Evolutionary conservation across 2,329 filamentous ascomycete species (phyloP), one percentile per base, ranked within the genome.

Genomic region (Neofusicoccum laricinum): DNA sequence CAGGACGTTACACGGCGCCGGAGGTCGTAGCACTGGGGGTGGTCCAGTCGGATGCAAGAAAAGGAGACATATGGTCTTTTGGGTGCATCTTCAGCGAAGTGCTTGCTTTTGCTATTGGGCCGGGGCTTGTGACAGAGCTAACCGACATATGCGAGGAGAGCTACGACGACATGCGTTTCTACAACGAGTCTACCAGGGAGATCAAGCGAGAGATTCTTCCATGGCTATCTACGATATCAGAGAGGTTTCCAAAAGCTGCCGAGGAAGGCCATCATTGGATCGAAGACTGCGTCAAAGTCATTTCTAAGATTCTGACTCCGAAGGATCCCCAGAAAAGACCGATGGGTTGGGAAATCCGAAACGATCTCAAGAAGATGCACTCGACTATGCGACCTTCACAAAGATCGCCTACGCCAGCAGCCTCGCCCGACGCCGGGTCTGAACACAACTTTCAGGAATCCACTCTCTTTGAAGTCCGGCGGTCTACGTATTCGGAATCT

Each of bases 41-140:
- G 5, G 45, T 21, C 25, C 45, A 48, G 14, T 10, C 25, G 17
- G 45, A 48, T 40, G 65, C 58, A 34, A 51, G 63, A 32, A 61
- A 55, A 61, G 65, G 63, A 7, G 65, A 67, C 25, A 67, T 67
- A n/a, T 67, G 65, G 65, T 63, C 65, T 1, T 67, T 65, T 38
- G 65, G 62, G 4, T 67, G 65, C 30, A 65, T 65, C 14, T 61
- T 65, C 30, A 21, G 40, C 15, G 64, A 65, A 51, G 64, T 65
- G 5, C 58, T 65, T 11, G 34, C 48, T 17, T 65, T 63, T 45
- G 50, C 57, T 2, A 36, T 63, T 17, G 41, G 59, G 15, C 49
- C 41, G 19, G 50, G 10, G 17, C n/a, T 48, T 10, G 45, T 48
- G 3, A 10, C 10, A 25, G 17, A 48, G 8, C 11, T 25, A 10